Evolutionary conservation across 169 alveolate species (phyloP).

Genomic region (Cystoisospora suis): DNA sequence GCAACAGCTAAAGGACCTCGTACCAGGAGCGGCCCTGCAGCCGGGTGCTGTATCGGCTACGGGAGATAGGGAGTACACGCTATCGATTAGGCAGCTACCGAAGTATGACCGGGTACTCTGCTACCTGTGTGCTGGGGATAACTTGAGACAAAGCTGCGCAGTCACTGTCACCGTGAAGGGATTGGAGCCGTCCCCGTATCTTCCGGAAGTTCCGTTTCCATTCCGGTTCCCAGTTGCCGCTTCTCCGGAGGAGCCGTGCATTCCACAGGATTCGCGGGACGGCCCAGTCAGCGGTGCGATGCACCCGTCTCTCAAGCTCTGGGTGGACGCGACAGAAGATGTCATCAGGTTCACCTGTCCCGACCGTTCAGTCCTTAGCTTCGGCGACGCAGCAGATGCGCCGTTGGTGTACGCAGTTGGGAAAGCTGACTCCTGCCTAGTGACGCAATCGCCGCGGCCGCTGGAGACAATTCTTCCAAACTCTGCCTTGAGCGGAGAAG

Average conservation of each 20-base stretch:
- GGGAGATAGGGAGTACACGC: neutral
- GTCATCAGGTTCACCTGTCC: neutral
- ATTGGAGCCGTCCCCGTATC: neutral
- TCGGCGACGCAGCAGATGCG: neutral
- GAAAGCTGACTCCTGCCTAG: neutral
- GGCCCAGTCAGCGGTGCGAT: neutral
- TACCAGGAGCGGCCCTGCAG: neutral
- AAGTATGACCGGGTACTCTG: neutral
- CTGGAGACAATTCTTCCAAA: neutral
- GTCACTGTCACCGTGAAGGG: neutral
- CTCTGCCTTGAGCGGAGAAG: neutral
- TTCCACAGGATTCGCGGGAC: neutral
- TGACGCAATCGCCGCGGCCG: neutral
- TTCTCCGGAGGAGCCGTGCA: neutral
- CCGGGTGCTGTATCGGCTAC: neutral
- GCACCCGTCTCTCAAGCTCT: neutral
- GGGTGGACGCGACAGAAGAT: neutral
- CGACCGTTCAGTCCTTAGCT: neutral
- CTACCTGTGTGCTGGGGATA: neutral
- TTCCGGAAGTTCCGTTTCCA: too few relatives aligned
- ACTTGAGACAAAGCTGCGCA: neutral
- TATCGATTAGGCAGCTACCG: neutral
- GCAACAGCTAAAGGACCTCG: neutral
- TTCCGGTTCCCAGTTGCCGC: too few relatives aligned
- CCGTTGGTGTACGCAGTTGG: slow-evolving; percentile 5